These are phyloP conservation scores for Saccharomycopsis babjevae DNA, from an alignment of 805 yeast genomes.

Conservation along the genomic window DNA sequence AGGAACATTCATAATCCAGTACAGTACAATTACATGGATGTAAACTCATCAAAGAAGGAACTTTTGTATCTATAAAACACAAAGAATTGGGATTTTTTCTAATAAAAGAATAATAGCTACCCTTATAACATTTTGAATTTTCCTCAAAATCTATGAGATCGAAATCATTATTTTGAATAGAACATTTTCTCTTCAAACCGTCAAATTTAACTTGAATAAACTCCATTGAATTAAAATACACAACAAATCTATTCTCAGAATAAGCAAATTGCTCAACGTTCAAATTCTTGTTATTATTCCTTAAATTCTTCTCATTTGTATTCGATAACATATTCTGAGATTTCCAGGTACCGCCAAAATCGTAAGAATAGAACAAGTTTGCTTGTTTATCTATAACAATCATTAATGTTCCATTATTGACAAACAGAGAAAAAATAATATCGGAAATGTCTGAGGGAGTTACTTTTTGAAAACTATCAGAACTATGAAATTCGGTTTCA, in stretches of 20 bases:
- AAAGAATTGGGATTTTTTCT: conserved; percentile 55
- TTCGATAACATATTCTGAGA: not conserved
- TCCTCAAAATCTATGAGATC: conserved; percentile 46
- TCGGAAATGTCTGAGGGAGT: not conserved
- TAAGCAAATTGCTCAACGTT: not conserved
- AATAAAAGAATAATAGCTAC: conserved; percentile 32
- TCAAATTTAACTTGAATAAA: not conserved
- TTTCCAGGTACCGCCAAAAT: conserved; percentile 64
- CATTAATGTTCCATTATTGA: conserved; percentile 68
- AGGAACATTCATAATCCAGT: conserved; percentile 63
- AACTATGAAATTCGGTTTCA: not conserved
- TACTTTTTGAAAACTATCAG: not conserved
- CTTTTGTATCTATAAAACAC: conserved; percentile 30
- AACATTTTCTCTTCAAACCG: not conserved
- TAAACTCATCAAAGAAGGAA: conserved; percentile 16
- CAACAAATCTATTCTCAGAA: conserved; percentile 12
- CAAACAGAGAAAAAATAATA: conserved; percentile 39
- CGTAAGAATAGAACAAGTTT: conserved; percentile 46
- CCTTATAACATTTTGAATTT: conserved; percentile 51
- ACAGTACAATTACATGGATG: conserved; percentile 55
- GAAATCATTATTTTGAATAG: not conserved
- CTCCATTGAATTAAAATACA: not conserved
- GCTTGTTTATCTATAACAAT: conserved; percentile 33
- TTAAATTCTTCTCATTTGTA: not conserved
- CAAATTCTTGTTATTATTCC: not conserved